Conservation (phyloP, 2,329 filamentous ascomycete species). For the Sporothrix sp. region DNA sequence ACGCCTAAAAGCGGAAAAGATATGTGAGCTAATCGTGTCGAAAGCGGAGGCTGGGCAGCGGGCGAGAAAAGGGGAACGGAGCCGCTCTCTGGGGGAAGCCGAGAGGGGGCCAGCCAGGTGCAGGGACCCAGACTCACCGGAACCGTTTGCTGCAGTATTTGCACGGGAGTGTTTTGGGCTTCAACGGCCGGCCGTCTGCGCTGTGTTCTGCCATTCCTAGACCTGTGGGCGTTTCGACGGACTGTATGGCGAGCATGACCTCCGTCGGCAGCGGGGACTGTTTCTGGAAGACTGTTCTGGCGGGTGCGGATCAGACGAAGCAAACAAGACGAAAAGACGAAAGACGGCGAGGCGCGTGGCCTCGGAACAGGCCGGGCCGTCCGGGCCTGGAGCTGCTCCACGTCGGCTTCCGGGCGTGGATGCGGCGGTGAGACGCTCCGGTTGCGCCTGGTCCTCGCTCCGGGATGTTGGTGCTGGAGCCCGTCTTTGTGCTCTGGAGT, state of each 20-base stretch:
- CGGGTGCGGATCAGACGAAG: neutral
- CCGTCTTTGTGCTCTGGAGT: too few relatives aligned
- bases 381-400: too few relatives aligned
- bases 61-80: constrained; percentile 13
- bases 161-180: constrained; percentile 53
- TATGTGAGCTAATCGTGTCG: constrained; percentile 32
- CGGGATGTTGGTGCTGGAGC: too few relatives aligned
- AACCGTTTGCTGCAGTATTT: constrained; percentile 55
- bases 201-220: constrained; percentile 34
- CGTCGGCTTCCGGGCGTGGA: too few relatives aligned
- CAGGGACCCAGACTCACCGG: constrained; percentile 44
- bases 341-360: too few relatives aligned
- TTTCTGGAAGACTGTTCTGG: neutral
- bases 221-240: constrained; percentile 38
- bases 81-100: neutral
- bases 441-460: too few relatives aligned
- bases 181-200: constrained; percentile 45
- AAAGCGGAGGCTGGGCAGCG: constrained; percentile 20
- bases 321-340: constrained; percentile 10
- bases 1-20: constrained; percentile 34
- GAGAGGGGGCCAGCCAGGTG: too few relatives aligned
- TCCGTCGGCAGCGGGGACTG: constrained; percentile 6
- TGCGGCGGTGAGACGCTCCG: too few relatives aligned
- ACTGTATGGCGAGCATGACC: constrained; percentile 42
- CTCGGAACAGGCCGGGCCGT: too few relatives aligned